A percentile compares a stretch with the other conserved stretches of the same genome.
Evolutionary conservation across 2,329 filamentous ascomycete genomes (phyloP).

Genomic region (Fusarium sp.): DNA sequence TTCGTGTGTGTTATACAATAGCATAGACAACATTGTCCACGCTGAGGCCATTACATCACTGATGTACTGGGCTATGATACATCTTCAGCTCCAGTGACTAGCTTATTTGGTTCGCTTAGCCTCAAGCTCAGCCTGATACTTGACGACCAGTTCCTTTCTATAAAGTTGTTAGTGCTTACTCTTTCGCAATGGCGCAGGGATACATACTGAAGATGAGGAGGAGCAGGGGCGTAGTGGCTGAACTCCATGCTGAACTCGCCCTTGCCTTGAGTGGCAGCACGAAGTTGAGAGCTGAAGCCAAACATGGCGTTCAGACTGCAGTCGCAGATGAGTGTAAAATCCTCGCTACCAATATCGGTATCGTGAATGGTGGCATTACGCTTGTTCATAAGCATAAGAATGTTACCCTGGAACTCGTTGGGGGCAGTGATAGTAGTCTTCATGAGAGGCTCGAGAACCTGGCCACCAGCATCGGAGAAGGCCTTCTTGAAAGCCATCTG

Average conservation of each 20-base stretch:
- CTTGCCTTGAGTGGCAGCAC: constrained; percentile 96
- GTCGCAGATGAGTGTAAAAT: constrained; percentile 92
- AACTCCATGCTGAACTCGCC: constrained; percentile 99
- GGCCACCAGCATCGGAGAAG: constrained; percentile 81
- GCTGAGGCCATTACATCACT: constrained; percentile 11
- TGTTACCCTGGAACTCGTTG: constrained; percentile 96
- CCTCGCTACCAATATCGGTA: constrained; percentile 91
- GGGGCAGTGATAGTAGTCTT: constrained; percentile 97
- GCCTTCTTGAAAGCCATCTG: constrained; percentile 97
- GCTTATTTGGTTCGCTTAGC: constrained; percentile 64
- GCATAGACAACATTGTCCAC: constrained; percentile 8
- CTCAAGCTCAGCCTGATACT: constrained; percentile 67
- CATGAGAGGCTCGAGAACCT: constrained; percentile 95
- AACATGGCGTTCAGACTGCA: constrained; percentile 98
- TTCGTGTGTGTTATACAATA: constrained; percentile 38
- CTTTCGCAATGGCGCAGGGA: background rate
- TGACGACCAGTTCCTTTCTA: constrained; percentile 67
- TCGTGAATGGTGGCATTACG: constrained; percentile 94
- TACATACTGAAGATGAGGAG: constrained; percentile 86
- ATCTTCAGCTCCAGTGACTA: background rate
- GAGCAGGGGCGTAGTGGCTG: constrained; percentile 90
- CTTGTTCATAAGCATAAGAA: constrained; percentile 96
- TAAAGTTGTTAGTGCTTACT: constrained; percentile 16
- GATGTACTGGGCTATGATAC: background rate
- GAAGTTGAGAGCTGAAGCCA: constrained; percentile 89